Percentiles rank a stretch among this genome's conserved stretches.
Evolutionary conservation across 805 yeast genomes (phyloP).

Genomic region (Metschnikowia koreensis): DNA sequence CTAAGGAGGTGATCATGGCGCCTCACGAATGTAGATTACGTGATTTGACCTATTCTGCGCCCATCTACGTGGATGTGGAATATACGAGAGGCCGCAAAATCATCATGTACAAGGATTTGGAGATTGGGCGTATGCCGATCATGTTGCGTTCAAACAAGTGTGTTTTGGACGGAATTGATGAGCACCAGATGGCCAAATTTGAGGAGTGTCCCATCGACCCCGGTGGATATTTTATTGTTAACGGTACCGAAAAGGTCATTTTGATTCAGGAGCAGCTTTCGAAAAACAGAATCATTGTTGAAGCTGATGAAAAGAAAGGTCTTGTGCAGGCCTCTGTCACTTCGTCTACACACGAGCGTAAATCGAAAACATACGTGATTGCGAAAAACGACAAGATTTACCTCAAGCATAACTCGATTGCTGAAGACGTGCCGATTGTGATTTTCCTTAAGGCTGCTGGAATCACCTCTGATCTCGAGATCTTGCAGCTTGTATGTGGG

Average conservation of each 20-base stretch:
- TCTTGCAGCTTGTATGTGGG: slow-evolving; percentile 93
- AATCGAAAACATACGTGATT: slow-evolving; percentile 93
- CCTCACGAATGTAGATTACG: slow-evolving; percentile 96
- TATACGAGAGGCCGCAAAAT: slow-evolving; percentile 93
- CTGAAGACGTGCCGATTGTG: slow-evolving; percentile 94
- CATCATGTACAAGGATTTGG: slow-evolving; percentile 84
- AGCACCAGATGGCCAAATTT: slow-evolving; percentile 78
- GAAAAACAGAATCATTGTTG: slow-evolving; percentile 96
- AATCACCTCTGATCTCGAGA: slow-evolving; percentile 84
- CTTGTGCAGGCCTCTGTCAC: slow-evolving; percentile 97
- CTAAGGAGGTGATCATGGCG: slow-evolving; percentile 63
- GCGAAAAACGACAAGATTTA: slow-evolving; percentile 88
- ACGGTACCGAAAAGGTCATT: slow-evolving; percentile 97
- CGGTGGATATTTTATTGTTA: slow-evolving; percentile 96
- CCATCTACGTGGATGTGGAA: slow-evolving; percentile 94
- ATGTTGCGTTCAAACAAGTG: slow-evolving; percentile 95
- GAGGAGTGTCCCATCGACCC: slow-evolving; percentile 98
- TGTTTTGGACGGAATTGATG: slow-evolving; percentile 74
- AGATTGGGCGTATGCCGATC: slow-evolving; percentile 98
- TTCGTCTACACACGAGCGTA: slow-evolving; percentile 96
- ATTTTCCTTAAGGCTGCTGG: slow-evolving; percentile 94
- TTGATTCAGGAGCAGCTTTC: slow-evolving; percentile 95
- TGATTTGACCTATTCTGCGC: slow-evolving; percentile 93
- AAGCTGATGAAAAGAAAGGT: slow-evolving; percentile 91
- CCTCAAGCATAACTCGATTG: slow-evolving; percentile 90